Base-by-base conservation (phyloP, 1,284 basidiomycete species). In the Cerioporus squamosus region DNA sequence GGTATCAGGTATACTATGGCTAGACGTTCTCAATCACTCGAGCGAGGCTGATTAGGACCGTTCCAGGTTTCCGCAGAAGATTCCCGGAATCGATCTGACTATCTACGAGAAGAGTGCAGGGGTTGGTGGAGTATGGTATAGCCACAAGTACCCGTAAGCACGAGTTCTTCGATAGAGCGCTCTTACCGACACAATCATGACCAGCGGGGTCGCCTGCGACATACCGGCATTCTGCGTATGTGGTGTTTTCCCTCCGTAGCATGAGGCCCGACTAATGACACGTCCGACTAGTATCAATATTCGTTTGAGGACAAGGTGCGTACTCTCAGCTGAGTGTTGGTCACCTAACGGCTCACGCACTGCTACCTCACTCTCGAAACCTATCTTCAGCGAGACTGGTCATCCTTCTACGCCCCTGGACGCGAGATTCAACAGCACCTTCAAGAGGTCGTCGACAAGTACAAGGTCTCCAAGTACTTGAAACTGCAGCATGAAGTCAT, bases 51-150 rank as follows among this genome's bases (percentile, higher is more conserved):
- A n/a, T n/a, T n/a, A n/a, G n/a, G n/a, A n/a, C n/a, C n/a, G n/a
- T 15, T 15, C 2, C 23, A 84, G 84, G 33, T 81, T 86, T 59
- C 75, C 78, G 8, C 85, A 86, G 70, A 75, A 74, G 44, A 74
- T 86, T 17, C 75, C 77, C 46, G 85, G 86, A 57, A 62, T 86
- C 15, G 72, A 84, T 18, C 66, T 88, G 10, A 79, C 77, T 1
- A 80, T 87, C 17, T 88, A 86, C 64, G 86, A 88, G 50, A 81
- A 83, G 59, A 80, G 81, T 57, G 73, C 76, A 6, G 83, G 80
- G 1, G 73, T 88, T 18, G 86, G 86, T 18, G 86, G 86, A 3
- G 81, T 84, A 1, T 88, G 86, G 86, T 75, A 67, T 62, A 66
- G 69, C 29, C 77, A 77, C 53, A 71, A 63, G 39, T 78, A 78